Evolutionary conservation across 2,329 filamentous ascomycete genomes (phyloP).

Genomic region (Rutstroemia sp.): DNA sequence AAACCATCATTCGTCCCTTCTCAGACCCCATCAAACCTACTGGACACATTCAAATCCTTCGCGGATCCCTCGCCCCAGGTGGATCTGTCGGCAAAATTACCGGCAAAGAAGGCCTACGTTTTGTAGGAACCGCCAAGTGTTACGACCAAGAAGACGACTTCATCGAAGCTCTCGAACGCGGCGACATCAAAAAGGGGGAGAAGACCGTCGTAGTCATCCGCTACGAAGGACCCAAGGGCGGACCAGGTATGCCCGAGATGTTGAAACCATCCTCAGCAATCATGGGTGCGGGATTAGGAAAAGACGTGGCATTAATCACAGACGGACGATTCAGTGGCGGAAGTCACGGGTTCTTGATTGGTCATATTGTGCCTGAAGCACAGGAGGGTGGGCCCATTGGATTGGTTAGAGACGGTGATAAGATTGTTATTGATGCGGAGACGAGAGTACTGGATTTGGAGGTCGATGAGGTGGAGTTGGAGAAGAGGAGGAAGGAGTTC

Average conservation of each 20-base stretch:
- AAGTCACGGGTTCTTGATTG: conserved; percentile 54
- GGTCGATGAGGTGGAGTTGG: conserved; percentile 34
- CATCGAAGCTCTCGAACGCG: conserved; percentile 57
- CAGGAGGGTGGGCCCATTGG: conserved; percentile 53
- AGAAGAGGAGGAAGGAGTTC: conserved; percentile 42
- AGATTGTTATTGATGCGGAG: conserved; percentile 53
- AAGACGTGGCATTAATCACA: conserved; percentile 65
- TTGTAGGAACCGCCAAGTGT: conserved; percentile 62
- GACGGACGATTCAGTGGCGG: conserved; percentile 58
- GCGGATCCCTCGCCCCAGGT: conserved; percentile 60
- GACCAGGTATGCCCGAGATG: conserved; percentile 69
- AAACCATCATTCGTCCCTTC: conserved; percentile 63
- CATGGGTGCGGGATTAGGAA: conserved; percentile 64
- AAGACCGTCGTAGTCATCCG: conserved; percentile 72
- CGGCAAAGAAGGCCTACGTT: conserved; percentile 62
- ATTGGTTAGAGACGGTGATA: conserved; percentile 49
- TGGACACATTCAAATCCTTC: conserved; percentile 67
- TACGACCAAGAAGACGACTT: conserved; percentile 66
- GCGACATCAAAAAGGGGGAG: conserved; percentile 66
- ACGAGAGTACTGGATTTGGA: conserved; percentile 44
- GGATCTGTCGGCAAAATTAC: conserved; percentile 71
- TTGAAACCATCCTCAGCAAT: conserved; percentile 64
- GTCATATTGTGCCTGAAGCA: conserved; percentile 54
- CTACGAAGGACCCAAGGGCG: conserved; percentile 67
- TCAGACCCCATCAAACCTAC: conserved; percentile 63